A percentile compares a stretch with the other conserved stretches of the same genome.
Evolutionary conservation across 1,139 yeast genomes (phyloP).

Genomic region (Blastobotrys arbuscula): DNA sequence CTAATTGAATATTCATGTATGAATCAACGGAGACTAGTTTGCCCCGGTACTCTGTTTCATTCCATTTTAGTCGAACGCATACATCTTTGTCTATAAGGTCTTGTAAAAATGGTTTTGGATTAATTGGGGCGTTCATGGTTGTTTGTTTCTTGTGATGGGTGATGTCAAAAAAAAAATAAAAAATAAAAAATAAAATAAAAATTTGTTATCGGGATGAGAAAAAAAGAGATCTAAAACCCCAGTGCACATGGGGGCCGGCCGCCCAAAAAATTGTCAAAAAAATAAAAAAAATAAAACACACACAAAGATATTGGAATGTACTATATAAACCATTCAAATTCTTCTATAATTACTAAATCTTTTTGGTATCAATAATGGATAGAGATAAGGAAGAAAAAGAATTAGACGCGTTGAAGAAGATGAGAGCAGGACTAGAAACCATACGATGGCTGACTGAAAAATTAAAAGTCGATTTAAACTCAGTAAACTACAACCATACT

Average conservation of each 20-base stretch:
- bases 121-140: conserved; percentile 62
- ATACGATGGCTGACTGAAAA: conserved; percentile 22
- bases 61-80: conserved; percentile 89
- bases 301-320: too few species aligned
- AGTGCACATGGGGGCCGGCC: too few species aligned
- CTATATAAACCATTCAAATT: too few species aligned
- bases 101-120: conserved; percentile 87
- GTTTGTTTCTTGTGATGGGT: too few species aligned
- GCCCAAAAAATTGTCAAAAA: too few species aligned
- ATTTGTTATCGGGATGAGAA: too few species aligned
- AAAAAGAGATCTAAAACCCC: too few species aligned
- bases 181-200: too few species aligned
- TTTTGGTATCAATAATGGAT: not conserved
- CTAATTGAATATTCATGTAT: conserved; percentile 84
- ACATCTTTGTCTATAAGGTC: conserved; percentile 65
- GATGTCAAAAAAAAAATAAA: not conserved
- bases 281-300: too few species aligned
- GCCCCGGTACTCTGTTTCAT: conserved; percentile 85
- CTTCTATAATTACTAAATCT: too few species aligned
- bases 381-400: conserved; percentile 11
- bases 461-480: conserved; percentile 27
- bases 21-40: conserved; percentile 77
- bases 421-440: conserved; percentile 25
- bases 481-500: conserved; percentile 21
- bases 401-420: conserved; percentile 15